Conservation (phyloP, 1,139 yeast species). For the Ashbya aceris region DNA sequence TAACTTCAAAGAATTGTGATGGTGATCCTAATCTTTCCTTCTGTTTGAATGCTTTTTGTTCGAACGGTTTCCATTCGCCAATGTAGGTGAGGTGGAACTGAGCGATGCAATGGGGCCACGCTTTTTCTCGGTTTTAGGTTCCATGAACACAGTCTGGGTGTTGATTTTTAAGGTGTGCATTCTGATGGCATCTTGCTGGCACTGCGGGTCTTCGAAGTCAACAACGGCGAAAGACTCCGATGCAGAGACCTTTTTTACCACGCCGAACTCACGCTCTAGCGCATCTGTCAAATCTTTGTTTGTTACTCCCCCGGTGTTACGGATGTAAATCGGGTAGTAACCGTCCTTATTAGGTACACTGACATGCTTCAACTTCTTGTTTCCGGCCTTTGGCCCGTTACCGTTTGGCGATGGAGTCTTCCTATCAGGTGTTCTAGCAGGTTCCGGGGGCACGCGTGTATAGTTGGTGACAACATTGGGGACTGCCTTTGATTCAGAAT, state of each 20-base stretch:
- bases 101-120: conserved; percentile 11
- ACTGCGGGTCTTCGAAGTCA: conserved; percentile 25
- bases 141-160: conserved; percentile 19
- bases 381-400: conserved; percentile 10
- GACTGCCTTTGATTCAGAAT: conserved; percentile 9
- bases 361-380: conserved; percentile 18
- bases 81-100: conserved; percentile 7
- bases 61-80: conserved; percentile 7
- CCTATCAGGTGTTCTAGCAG: conserved; percentile 6
- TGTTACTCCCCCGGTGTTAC: conserved; percentile 22
- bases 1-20: neutral
- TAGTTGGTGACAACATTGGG: conserved; percentile 9
- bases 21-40: conserved; percentile 4
- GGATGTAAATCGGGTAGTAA: conserved; percentile 25
- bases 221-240: conserved; percentile 28
- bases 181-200: conserved; percentile 27
- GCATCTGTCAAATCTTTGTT: conserved; percentile 21
- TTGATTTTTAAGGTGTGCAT: conserved; percentile 19
- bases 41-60: conserved; percentile 8
- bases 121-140: conserved; percentile 23
- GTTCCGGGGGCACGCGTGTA: conserved; percentile 8
- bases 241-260: conserved; percentile 22
- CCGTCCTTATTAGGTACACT: conserved; percentile 26
- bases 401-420: conserved; percentile 10
- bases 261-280: conserved; percentile 24